Evolutionary conservation across 139 green algal genomes (phyloP), one percentile per base, ranked within the genome.

Genomic region (Chlorella ohadii): DNA sequence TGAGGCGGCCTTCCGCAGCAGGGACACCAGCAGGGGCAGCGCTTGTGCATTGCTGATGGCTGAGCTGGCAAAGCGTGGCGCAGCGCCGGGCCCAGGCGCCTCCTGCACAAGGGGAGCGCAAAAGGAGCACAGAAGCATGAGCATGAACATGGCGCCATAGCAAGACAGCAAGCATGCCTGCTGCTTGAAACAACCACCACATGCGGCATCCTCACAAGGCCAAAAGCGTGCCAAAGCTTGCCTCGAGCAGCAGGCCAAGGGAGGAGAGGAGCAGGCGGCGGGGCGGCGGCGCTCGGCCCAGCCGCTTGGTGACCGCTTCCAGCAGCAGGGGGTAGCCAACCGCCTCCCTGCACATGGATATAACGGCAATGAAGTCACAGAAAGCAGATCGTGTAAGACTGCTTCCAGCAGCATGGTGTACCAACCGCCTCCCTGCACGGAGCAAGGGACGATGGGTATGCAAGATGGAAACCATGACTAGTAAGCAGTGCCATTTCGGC

Each of bases 231-330:
- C 25, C 76, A 11, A 5, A 15, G 20, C 68, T 56, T n/a, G 68
- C 86, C 83, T 90, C 86, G 31, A 90, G 84, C 28, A 88, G 78
- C 33, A 90, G 67, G 22, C 70, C 72, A 55, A 88, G 73, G 11
- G 83, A 27, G n/a, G 47, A 44, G 5, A 73, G 72, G 27, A 89
- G 79, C 72, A 89, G 85, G 44, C 22, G 47, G 4, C 72, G 79
- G 0, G 51, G 36, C 11, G 85, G 79, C n/a, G 56, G 59, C 20
- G 38, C 59, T 0, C 38, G 38, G 15, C 23, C 61, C 23, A 63
- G 78, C 36, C 76, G 84, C 41, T 28, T 47, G 64, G 85, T 39
- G 56, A 89, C 51, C 17, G 66, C 64, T 1, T 63, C 84, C 33
- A 88, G 79, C 36, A 91, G 76, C 57, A 65, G 61, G 33, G 86